Conservation (phyloP, 1,139 yeast genomes). For the Lodderomyces theae region DNA sequence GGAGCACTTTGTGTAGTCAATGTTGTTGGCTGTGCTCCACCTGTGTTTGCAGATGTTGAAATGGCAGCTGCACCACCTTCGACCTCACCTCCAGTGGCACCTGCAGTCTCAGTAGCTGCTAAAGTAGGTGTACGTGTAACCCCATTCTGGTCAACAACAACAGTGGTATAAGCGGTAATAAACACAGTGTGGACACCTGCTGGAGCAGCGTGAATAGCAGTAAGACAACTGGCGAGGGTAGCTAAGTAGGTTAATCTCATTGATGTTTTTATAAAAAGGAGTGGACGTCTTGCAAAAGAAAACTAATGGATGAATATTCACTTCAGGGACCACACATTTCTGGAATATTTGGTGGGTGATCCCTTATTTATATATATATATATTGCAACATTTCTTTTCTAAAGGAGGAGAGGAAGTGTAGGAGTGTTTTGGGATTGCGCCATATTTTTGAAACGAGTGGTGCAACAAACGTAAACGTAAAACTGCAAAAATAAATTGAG, state of each 20-base stretch:
- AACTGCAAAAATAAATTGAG: too few species aligned
- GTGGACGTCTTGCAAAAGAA: not conserved
- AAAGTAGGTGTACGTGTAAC: slow-evolving; percentile 11
- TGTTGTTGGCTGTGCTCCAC: slow-evolving; percentile 11
- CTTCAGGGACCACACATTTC: too few species aligned
- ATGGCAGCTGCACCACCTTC: slow-evolving; percentile 10
- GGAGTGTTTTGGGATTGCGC: too few species aligned
- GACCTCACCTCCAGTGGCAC: slow-evolving; percentile 14
- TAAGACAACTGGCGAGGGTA: slow-evolving; percentile 15
- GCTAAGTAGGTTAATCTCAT: slow-evolving; percentile 14
- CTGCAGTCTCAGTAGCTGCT: slow-evolving; percentile 11
- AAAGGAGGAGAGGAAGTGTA: too few species aligned
- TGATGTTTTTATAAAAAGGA: slow-evolving; percentile 1
- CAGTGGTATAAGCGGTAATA: slow-evolving; percentile 19
- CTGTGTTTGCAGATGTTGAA: slow-evolving; percentile 11
- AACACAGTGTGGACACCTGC: slow-evolving; percentile 21
- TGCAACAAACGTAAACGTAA: too few species aligned
- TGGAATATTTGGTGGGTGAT: too few species aligned
- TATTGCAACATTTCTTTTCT: too few species aligned
- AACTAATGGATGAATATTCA: too few species aligned
- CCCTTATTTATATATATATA: too few species aligned
- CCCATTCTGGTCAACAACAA: slow-evolving; percentile 14
- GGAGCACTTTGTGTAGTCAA: not conserved
- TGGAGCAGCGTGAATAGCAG: slow-evolving; percentile 20
- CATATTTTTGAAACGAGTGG: too few species aligned